Evolutionary conservation across 2,329 filamentous ascomycete species (phyloP), one percentile per base, ranked within the genome.

Genomic region (Arachnomyces sp.): DNA sequence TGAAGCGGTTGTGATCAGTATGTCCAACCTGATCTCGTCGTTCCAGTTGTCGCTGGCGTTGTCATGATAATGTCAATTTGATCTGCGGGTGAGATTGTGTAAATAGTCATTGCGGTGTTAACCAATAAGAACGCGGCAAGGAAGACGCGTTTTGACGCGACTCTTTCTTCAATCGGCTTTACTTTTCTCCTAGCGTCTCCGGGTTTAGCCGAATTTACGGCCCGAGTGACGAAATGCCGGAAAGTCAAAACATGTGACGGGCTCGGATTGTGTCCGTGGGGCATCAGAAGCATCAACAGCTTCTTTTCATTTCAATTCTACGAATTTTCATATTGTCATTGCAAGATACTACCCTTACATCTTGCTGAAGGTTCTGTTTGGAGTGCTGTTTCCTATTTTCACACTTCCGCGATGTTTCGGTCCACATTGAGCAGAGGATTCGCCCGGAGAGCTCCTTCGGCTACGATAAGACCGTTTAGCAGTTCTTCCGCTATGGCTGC

Each of bases 391-490:
- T 50, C 32, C 42, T 46, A 31, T 38, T 45, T 25, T 32, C 46
- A 34, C 11, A 18, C n/a, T 34, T 34, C 43, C 38, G 42, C 31
- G 16, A 63, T 68, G 64, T 49, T 67, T 32, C 60, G 58, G 43
- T 56, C 59, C 37, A 57, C 54, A 14, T 43, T 63, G 42, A 57
- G 59, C 41, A 48, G 51, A 25, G 37, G 50, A 7, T 45, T 60
- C 39, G 50, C 52, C 46, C 55, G 51, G 28, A 56, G 52, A 43
- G 53, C 56, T 44, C 58, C 61, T 25, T 52, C 58, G 52, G 60
- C 60, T 16, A 46, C 49, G 39, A 46, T 49, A 40, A 63, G 83
- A 54, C 66, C 63, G 55, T 94, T 93, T 67, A 89, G 84, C 69
- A 80, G 80, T 28, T 79, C 76, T 30, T 65, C 78, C 33, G 67